These are phyloP conservation scores for Glycyrrhiza uralensis DNA, from an alignment of 306 rosid species.

Conservation along the genomic window DNA sequence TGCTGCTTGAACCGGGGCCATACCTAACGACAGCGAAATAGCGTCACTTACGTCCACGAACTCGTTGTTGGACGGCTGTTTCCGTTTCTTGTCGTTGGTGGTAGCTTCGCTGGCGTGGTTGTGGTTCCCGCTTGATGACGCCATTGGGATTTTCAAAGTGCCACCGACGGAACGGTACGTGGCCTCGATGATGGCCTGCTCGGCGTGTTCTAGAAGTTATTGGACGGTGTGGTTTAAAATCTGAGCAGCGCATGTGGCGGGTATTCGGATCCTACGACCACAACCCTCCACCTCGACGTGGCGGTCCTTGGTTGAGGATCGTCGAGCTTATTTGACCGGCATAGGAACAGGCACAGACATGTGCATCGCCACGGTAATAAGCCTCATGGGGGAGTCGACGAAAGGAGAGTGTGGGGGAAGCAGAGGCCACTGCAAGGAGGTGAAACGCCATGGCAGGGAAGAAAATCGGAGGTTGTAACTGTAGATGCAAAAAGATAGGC, in stretches of 20 bases:
- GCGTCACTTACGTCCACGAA: constrained; percentile 44
- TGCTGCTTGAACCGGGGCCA: constrained; percentile 45
- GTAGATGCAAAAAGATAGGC: too few species aligned
- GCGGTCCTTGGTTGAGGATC: constrained; percentile 36
- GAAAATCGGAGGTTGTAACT: too few species aligned
- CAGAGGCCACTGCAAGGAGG: too few species aligned
- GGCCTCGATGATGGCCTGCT: constrained; percentile 28
- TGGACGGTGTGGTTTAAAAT: constrained; percentile 32
- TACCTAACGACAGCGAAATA: constrained; percentile 33
- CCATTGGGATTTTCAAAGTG: constrained; percentile 16
- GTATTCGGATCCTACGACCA: constrained; percentile 36
- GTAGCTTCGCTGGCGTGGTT: neutral
- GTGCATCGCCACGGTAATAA: constrained; percentile 22
- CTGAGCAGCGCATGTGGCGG: constrained; percentile 31
- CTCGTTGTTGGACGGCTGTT: constrained; percentile 48
- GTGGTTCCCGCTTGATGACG: neutral
- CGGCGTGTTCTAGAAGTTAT: constrained; percentile 30
- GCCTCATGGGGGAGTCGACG: constrained; percentile 21
- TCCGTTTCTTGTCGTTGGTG: constrained; percentile 39
- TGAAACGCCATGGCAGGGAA: too few species aligned
- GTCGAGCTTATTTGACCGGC: neutral
- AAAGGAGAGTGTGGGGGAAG: too few species aligned
- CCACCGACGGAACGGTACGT: constrained; percentile 28
- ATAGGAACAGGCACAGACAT: too few species aligned
- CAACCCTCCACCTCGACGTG: constrained; percentile 33